Evolutionary conservation across 1,284 basidiomycete species (phyloP), one percentile per base, ranked within the genome.

Genomic region (Malassezia sympodialis): DNA sequence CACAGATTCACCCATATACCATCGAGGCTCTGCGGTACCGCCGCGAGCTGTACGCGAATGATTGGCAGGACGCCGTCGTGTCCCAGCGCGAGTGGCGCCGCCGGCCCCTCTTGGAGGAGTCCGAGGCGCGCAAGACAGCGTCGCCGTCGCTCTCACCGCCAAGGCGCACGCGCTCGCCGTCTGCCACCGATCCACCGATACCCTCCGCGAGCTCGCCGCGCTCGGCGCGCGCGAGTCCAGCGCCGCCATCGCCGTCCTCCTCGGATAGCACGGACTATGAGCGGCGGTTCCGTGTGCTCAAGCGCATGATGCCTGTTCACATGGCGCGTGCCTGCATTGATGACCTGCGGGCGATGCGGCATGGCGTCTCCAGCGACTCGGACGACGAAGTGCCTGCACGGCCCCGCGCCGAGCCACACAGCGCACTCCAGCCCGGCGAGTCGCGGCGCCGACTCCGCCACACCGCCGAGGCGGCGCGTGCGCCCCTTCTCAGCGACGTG

Each of bases 11-110:
- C 15, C 76, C 76, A 0, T 77, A 75, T 50, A 74, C 76, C 2
- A 56, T 68, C 45, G 76, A 77, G 51, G 69, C 70, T 17, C 53
- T 65, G 12, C 57, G 52, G 28, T 77, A 77, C 62, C 68, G 69
- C 26, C 56, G 62, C n/a, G 53, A 62, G 4, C 57, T 77, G 21
- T 60, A 69, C n/a, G 60, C 59, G 23, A 76, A 76, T 60, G 69
- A 76, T 28, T 77, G 76, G 76, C 52, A 72, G 41, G 76, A 76
- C 49, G 76, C 76, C 8, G 68, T 77, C 11, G 75, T 77, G 1
- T 61, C 65, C 1, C 67, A 71, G 19, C 56, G 65, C 12, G 65
- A 68, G 31, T 65, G 61, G 63, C 40, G 57, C 43, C 8, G 61
- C 53, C 35, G 60, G n/a, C 46, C 10, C 8, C 23, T 48, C 12